phyloP scores from a whole-genome alignment of 495 filamentous ascomycete genomes.

The Tuber umbilicatum region DNA sequence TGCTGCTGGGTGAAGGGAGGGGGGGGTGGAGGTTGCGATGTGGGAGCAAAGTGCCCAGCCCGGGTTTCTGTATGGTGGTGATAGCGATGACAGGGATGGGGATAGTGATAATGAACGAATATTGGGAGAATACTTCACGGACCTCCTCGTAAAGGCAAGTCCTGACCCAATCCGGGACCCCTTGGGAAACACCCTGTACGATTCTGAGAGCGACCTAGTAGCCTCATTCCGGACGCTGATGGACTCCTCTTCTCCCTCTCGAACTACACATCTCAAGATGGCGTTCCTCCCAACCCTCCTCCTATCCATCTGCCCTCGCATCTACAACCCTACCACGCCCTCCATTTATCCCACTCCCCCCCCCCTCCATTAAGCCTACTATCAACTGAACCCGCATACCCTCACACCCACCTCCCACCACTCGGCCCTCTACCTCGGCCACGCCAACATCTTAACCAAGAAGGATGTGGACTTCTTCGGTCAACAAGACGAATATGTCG shows the following conservation, averaged over 20 bases:
- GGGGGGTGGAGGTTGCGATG: conserved; percentile 56
- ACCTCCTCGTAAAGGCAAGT: background rate
- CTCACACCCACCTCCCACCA: background rate
- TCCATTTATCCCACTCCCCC: background rate
- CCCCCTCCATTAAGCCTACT: background rate
- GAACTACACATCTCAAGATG: too few relatives aligned
- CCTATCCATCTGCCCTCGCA: background rate
- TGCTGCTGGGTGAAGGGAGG: conserved; percentile 48
- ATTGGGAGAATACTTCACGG: conserved; percentile 6
- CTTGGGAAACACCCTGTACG: background rate
- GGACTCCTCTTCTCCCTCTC: background rate
- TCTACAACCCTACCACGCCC: background rate
- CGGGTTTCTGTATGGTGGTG: conserved; percentile 50
- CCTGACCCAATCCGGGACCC: background rate
- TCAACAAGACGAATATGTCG: conserved; percentile 66
- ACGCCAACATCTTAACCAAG: conserved; percentile 60
- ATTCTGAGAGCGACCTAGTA: background rate
- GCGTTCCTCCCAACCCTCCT: background rate
- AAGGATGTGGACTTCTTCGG: conserved; percentile 73
- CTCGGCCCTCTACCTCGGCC: background rate
- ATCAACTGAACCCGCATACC: background rate
- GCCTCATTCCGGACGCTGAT: background rate
- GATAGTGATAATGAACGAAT: conserved; percentile 43
- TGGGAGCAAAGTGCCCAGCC: conserved; percentile 48
- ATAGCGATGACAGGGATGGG: too few relatives aligned